Base-by-base conservation (phyloP, 441 rosid genomes). In the Pelargonium myrrhifolium region DNA sequence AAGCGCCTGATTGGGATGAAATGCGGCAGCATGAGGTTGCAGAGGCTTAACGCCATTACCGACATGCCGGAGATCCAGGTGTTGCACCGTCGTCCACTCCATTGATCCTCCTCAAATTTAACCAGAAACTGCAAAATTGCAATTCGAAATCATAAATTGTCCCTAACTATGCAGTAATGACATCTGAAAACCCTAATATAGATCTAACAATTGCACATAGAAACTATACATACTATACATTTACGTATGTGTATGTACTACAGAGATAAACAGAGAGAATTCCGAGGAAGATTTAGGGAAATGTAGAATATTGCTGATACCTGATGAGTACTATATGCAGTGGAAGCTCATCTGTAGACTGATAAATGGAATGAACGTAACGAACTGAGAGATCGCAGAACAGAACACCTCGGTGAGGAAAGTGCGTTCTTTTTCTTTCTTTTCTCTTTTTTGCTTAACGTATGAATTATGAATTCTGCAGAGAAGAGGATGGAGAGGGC, bases 11-110 rank as follows among this genome's bases (percentile, higher is more conserved):
- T 84, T 77, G 1, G 88, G 95, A 68, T 95, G 99, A 82, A 95
- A 95, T 17, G 96, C 83, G 6, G 95, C 92, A 14, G 92, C 90
- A 58, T 95, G 98, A 65, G 99, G 99, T 70, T 95, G 98, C 71
- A 92, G 75, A 11, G 89, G 92, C 67, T 80, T 79, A 28, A 82
- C 81, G 65, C 90, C 93, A 35, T 95, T 87, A 56, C 24, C 60
- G 26, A 55, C 24, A 24, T 55, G 26, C 60, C 60, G 22, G 7
- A 55, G 60, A 24, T 55, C 26, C 60, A 55, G 60, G 7, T 55
- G 60, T 7, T 55, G 60, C 18, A 55, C 24, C 24, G 60, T 55
- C 60, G 60, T 55, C 60, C 60, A 55, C 60, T 55, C 60, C 60
- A 55, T 55, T 24, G 60, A 55, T 55, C 26, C 60, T 55, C 60